Evolutionary conservation across 2,329 filamentous ascomycete species (phyloP), one percentile per base, ranked within the genome.

Genomic region (Trichoderma sp.): DNA sequence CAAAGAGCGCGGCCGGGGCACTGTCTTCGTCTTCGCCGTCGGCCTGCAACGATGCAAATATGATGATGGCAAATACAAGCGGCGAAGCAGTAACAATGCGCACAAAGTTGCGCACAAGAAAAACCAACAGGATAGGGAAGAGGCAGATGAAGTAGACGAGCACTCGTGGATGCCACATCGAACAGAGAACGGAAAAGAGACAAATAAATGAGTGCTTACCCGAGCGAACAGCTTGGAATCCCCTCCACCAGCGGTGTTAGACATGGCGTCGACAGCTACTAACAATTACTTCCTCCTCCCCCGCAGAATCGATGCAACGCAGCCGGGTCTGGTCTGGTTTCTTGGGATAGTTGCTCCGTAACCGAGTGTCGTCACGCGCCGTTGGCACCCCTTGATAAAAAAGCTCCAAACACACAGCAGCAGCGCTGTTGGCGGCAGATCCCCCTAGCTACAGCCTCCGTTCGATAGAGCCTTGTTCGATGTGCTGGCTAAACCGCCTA

Each of bases 211-310:
- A 35, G 76, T 75, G 85, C 89, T 89, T 91, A 99, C 97, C 89
- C 97, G 92, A 85, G 97, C 96, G 89, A 99, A 99, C 87, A 99
- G 93, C 91, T 98, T 98, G 87, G 97, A 97, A 91, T 98, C 97
- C 86, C 97, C 95, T 87, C 94, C 94, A 85, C 91, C 80, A 77
- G 81, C 86, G 77, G 88, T 85, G 81, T 83, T 86, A 81, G 89
- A 88, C 89, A 91, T 91, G 29, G 59, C 31, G 76, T 68, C 71
- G 63, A 67, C 60, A 66, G 62, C 68, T 64, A 65, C 21, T 14
- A 67, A 56, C 62, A 45, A 18, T 41, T 31, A 69, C 33, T 71
- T 50, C 45, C 73, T 65, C 56, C 38, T 71, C 75, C 75, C 75
- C 75, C 75, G 75, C 75, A 73, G 41, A 73, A 27, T 24, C 29